These are phyloP conservation scores for Teunomyces stri DNA, from an alignment of 805 yeast species.

Conservation along the genomic window DNA sequence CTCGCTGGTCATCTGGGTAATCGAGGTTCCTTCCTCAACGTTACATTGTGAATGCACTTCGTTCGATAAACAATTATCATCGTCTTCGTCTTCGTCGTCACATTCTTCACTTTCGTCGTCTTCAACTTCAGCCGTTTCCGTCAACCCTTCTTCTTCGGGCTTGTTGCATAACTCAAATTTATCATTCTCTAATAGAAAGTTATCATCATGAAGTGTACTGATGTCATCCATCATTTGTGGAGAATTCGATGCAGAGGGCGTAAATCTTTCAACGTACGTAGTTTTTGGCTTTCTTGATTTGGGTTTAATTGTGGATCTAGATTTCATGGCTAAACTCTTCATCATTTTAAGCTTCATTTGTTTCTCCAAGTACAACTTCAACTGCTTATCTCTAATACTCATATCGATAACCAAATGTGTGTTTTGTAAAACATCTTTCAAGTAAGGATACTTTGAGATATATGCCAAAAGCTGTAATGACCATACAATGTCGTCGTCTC, in stretches of 20 bases:
- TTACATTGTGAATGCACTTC: slow-evolving; percentile 4
- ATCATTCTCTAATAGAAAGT: slow-evolving; percentile 32
- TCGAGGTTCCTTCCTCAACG: background rate
- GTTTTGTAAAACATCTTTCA: slow-evolving; percentile 70
- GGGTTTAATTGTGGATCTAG: slow-evolving; percentile 33
- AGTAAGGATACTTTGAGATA: slow-evolving; percentile 82
- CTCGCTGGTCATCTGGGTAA: background rate
- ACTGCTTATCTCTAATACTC: slow-evolving; percentile 42
- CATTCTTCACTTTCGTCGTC: slow-evolving; percentile 25
- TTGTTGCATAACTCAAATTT: slow-evolving; percentile 30
- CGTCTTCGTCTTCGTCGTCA: slow-evolving; percentile 28
- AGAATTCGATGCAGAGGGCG: slow-evolving; percentile 37
- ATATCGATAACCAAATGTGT: slow-evolving; percentile 74
- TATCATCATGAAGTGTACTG: slow-evolving; percentile 27
- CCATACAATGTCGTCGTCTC: slow-evolving; percentile 93
- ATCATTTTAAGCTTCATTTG: slow-evolving; percentile 32
- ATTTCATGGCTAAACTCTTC: slow-evolving; percentile 26
- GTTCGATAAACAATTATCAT: slow-evolving; percentile 12
- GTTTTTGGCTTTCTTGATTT: slow-evolving; percentile 27
- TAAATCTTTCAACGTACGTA: slow-evolving; percentile 21
- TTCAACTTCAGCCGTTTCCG: slow-evolving; percentile 17
- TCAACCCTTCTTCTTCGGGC: slow-evolving; percentile 18
- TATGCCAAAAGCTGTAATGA: slow-evolving; percentile 88
- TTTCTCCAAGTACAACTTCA: slow-evolving; percentile 34
- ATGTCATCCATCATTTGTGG: slow-evolving; percentile 39